These are phyloP conservation scores for Blastomyces parvus DNA, from an alignment of 2,329 filamentous ascomycete genomes.

Conservation along the genomic window DNA sequence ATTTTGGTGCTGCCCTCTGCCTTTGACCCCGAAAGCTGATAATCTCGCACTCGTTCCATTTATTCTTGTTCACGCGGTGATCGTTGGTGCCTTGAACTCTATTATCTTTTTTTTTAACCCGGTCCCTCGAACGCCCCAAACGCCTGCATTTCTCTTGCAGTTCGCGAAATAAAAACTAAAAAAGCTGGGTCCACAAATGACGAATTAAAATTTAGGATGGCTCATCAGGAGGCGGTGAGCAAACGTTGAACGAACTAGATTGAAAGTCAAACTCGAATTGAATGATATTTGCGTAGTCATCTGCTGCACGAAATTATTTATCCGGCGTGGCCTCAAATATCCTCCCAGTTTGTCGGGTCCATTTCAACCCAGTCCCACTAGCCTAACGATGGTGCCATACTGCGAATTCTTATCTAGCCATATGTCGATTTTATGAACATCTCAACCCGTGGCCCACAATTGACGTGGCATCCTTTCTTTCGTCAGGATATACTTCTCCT, in stretches of 20 bases:
- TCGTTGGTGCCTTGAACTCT: background rate
- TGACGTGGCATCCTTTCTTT: slow-evolving; percentile 4
- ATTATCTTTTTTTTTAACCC: background rate
- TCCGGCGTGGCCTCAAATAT: background rate
- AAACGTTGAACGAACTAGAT: background rate
- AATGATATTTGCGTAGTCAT: background rate
- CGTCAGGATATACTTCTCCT: background rate
- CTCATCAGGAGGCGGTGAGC: background rate
- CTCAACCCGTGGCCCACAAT: background rate
- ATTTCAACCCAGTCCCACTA: slow-evolving; percentile 1
- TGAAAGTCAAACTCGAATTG: background rate
- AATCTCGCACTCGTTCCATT: background rate
- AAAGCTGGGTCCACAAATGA: background rate
- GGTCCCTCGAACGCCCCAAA: background rate
- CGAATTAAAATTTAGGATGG: background rate
- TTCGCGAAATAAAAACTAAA: background rate
- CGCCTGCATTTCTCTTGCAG: background rate
- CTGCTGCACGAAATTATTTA: slow-evolving; percentile 2
- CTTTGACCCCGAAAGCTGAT: background rate
- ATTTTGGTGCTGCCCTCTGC: background rate
- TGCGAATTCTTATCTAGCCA: background rate
- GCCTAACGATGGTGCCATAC: background rate
- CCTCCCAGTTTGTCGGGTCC: slow-evolving; percentile 9
- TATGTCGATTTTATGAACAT: background rate
- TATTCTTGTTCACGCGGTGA: background rate